These are phyloP conservation scores for Vanrija pseudolonga DNA, from an alignment of 1,284 basidiomycete genomes.

Conservation along the genomic window DNA sequence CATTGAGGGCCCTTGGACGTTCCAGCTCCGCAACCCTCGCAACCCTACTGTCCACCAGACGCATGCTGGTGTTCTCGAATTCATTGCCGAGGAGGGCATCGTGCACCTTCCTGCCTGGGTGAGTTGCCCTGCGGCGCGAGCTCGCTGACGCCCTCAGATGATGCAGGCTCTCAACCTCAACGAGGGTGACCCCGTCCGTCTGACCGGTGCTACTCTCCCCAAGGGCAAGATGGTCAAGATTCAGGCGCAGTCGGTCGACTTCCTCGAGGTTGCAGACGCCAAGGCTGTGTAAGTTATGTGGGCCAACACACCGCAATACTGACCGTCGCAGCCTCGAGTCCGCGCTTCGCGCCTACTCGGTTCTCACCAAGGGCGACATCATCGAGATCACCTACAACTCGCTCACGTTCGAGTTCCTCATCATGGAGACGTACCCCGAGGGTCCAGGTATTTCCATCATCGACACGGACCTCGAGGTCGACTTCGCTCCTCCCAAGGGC, in stretches of 20 bases:
- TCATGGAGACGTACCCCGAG: conserved; percentile 90
- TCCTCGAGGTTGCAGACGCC: conserved; percentile 82
- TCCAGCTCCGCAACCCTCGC: conserved; percentile 84
- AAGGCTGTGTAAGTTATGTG: conserved; percentile 80
- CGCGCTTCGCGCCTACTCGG: conserved; percentile 89
- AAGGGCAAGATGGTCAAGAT: conserved; percentile 97
- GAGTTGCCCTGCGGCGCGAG: not conserved
- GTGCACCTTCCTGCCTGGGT: conserved; percentile 95
- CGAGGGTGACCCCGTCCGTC: conserved; percentile 91
- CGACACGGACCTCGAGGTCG: conserved; percentile 81
- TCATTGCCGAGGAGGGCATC: conserved; percentile 94
- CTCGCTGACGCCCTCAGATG: conserved; percentile 57
- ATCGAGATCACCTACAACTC: conserved; percentile 89
- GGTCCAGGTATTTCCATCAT: conserved; percentile 84
- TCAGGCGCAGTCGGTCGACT: conserved; percentile 92
- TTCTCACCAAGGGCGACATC: conserved; percentile 82
- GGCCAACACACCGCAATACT: not conserved
- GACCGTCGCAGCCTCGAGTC: conserved; percentile 71
- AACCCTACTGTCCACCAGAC: conserved; percentile 78
- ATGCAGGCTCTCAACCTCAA: conserved; percentile 87
- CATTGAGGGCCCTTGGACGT: conserved; percentile 91
- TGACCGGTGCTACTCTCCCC: conserved; percentile 79
- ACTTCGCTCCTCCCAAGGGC: conserved; percentile 59
- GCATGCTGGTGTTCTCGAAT: conserved; percentile 96
- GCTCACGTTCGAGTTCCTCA: conserved; percentile 88